These are phyloP conservation scores for Spinacia oleracea DNA, from an alignment of 179 eudicot genomes.

Conservation along the genomic window DNA sequence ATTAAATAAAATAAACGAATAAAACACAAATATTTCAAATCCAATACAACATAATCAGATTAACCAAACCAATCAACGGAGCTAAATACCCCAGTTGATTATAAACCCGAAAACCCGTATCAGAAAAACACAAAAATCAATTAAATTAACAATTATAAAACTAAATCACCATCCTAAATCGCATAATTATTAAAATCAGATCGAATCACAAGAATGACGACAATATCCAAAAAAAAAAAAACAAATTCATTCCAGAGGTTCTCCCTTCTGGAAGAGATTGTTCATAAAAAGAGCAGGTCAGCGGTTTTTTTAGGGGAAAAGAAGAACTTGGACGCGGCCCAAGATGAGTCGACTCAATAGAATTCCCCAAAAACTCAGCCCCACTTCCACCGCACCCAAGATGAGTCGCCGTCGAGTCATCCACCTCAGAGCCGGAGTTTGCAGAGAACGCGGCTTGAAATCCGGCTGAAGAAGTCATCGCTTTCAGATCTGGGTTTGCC, in stretches of 20 bases:
- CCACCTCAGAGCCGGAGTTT: too few species aligned
- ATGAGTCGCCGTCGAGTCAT: too few species aligned
- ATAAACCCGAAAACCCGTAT: constrained; percentile 1
- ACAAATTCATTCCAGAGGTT: constrained; percentile 55
- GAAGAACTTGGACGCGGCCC: constrained; percentile 89
- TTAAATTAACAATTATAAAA: background rate
- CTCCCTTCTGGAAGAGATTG: constrained; percentile 77
- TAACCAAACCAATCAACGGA: background rate
- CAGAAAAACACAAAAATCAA: background rate
- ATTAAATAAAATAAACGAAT: background rate
- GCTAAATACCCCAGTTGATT: background rate
- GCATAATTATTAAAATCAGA: background rate
- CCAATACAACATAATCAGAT: background rate
- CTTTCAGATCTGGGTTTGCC: too few species aligned
- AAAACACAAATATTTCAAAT: background rate
- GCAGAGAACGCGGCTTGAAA: too few species aligned
- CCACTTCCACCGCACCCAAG: too few species aligned
- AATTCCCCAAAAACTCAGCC: too few species aligned
- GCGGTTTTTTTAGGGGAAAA: constrained; percentile 62
- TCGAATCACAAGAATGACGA: background rate
- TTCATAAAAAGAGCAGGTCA: constrained; percentile 66
- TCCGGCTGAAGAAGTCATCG: too few species aligned
- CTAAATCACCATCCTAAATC: background rate
- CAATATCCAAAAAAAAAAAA: background rate
- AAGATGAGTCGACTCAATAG: too few species aligned